Base-by-base conservation (phyloP, 371 early-diverging fungal species). In the Lichtheimia ramosa region DNA sequence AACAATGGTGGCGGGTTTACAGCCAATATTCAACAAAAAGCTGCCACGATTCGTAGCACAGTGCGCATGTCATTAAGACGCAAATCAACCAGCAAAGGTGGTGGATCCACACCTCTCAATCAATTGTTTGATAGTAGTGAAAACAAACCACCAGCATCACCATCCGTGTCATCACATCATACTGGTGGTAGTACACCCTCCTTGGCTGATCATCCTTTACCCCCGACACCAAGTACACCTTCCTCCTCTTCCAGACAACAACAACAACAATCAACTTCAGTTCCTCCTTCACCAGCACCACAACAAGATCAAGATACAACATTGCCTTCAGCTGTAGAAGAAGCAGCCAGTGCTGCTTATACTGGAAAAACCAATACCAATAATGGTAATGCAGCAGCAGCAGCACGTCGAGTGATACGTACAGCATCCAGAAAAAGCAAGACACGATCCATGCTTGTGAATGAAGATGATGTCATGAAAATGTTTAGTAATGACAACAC, bases 401-500 rank as follows among this genome's bases (percentile, higher is more conserved):
- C 63, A 15, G 70, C 70, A 27, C 63, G 61, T 6, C 65, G 62
- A 23, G 70, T 66, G 12, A 70, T 70, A 43, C 63, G 70, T 24
- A 56, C 58, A 3, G 65, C 70, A 13, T 70, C 70, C 2, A 55
- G 70, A 3, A 70, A 70, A 53, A 59, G 60, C 5, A 70, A 65
- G 51, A 63, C 70, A 6, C 51, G 70, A 10, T 70, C 70, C 1
- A 69, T 62, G 50, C 48, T 69, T 15, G 63, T 65, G 20, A 69
- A 58, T 20, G 70, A 69, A 28, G 60, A 69, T n/a, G 65, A 58
- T 20, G 63, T 64, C 34, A 56, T 61, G 48, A 61, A 53, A 50
- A 64, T 69, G 64, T 69, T 69, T 58, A 21, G 48, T 18, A 34
- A 34, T 8, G 34, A 59, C 16, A 16, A 8, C 5, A n/a, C n/a